Percentiles rank a stretch among this genome's conserved stretches.
Evolutionary conservation across 2,329 filamentous ascomycete genomes (phyloP).

Genomic region (Elsinoe perseae): DNA sequence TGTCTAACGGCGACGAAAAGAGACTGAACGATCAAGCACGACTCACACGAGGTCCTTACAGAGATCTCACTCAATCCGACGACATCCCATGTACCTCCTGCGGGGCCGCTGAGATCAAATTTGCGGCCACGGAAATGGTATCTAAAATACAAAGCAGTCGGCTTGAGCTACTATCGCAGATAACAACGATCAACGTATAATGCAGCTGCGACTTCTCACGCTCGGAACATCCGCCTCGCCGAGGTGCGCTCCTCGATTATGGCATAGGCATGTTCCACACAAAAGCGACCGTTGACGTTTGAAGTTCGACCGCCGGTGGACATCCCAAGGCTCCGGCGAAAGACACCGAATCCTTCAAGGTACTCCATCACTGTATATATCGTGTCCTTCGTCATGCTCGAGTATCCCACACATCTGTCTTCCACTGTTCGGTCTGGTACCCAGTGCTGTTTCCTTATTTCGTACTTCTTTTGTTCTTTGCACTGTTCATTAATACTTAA

Average conservation of each 20-base stretch:
- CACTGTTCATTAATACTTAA: neutral
- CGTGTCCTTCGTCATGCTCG: neutral
- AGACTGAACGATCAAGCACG: neutral
- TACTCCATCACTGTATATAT: neutral
- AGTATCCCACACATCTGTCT: neutral
- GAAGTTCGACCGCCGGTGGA: neutral
- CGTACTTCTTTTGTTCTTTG: neutral
- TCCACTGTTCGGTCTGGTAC: slow-evolving; percentile 9
- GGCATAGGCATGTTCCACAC: neutral
- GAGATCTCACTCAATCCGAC: too few species aligned
- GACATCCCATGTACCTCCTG: too few species aligned
- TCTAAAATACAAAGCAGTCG: too few species aligned
- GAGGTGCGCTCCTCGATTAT: neutral
- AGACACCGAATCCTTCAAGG: neutral
- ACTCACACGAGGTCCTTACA: neutral
- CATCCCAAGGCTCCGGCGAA: neutral
- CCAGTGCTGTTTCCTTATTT: neutral
- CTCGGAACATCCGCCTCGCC: too few species aligned
- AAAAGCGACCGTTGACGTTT: slow-evolving; percentile 8
- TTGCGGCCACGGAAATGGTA: too few species aligned
- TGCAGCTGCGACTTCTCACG: too few species aligned
- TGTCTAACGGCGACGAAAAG: neutral
- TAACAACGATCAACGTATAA: too few species aligned
- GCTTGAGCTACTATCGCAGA: too few species aligned
- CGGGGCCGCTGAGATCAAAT: too few species aligned